phyloP scores from a whole-genome alignment of 768 basidiomycete genomes.

The Trametes cingulata region DNA sequence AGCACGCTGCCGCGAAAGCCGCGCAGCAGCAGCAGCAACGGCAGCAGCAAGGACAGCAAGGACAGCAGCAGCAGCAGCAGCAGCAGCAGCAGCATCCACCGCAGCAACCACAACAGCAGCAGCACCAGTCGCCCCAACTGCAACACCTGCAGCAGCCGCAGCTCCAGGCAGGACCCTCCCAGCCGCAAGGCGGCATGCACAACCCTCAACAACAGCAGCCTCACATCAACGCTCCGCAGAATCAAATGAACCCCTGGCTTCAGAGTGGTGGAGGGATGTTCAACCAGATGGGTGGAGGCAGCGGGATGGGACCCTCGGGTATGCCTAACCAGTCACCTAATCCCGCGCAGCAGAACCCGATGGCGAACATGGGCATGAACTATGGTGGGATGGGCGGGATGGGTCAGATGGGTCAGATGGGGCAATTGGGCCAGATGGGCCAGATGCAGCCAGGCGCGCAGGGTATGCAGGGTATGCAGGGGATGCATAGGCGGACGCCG shows the following conservation, averaged over 20 bases:
- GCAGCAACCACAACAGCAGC: conserved; percentile 29
- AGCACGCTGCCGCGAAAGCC: not conserved
- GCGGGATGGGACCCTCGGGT: too few species aligned
- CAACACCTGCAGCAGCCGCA: conserved; percentile 1
- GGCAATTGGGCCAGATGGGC: not conserved
- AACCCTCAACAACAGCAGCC: not conserved
- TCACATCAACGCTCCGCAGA: conserved; percentile 1
- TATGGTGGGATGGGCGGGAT: conserved; percentile 8
- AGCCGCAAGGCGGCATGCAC: not conserved
- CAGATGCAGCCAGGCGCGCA: conserved; percentile 20
- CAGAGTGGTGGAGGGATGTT: conserved; percentile 6
- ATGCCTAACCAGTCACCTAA: not conserved
- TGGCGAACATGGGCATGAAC: conserved; percentile 12
- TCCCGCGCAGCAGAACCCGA: not conserved
- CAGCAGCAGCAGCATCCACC: conserved; percentile 13
- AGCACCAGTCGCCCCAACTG: conserved; percentile 16
- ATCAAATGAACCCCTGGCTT: conserved; percentile 14
- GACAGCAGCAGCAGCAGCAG: conserved; percentile 17
- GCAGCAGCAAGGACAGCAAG: conserved; percentile 9
- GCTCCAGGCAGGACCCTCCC: not conserved
- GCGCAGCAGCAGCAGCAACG: conserved; percentile 24
- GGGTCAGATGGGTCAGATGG: not conserved
- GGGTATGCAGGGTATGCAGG: conserved; percentile 24
- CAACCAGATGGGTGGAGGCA: not conserved
- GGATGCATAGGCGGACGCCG: conserved; percentile 30